Evolutionary conservation across 495 filamentous ascomycete genomes (phyloP).

Genomic region (Penicillium argentinense): DNA sequence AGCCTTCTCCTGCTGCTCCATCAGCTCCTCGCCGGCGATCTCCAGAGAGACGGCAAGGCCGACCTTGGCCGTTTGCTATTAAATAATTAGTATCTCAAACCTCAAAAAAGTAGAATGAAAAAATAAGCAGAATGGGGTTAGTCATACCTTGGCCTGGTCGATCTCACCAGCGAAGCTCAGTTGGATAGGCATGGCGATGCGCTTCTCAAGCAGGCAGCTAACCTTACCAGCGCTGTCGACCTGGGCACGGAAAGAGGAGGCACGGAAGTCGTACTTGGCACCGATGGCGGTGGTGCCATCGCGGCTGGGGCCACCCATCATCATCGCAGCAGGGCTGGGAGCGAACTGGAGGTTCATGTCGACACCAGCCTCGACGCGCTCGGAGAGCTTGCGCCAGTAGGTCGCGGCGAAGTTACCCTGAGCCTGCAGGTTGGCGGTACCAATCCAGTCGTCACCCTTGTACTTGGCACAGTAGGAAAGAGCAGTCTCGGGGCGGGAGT

Average conservation of each 20-base stretch:
- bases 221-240: conserved; percentile 93
- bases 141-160: conserved; percentile 87
- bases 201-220: conserved; percentile 90
- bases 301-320: conserved; percentile 72
- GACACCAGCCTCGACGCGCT: conserved; percentile 93
- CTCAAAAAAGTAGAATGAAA: neutral
- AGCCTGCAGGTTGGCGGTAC: conserved; percentile 77
- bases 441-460: conserved; percentile 87
- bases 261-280: conserved; percentile 97
- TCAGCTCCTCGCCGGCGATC: conserved; percentile 81
- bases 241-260: conserved; percentile 91
- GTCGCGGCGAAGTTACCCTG: conserved; percentile 85
- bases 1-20: conserved; percentile 82
- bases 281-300: conserved; percentile 90
- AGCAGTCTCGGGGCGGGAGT: conserved; percentile 76
- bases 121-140: neutral
- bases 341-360: conserved; percentile 87
- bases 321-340: conserved; percentile 56
- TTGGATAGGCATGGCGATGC: conserved; percentile 82
- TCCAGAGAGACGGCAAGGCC: conserved; percentile 95
- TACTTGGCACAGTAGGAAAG: conserved; percentile 89
- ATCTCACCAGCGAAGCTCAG: conserved; percentile 97
- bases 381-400: conserved; percentile 93
- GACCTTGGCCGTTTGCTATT: conserved; percentile 89
- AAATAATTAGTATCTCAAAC: conserved; percentile 17